Conservation (phyloP, 2,329 filamentous ascomycete species). For the Aureobasidium sp. region DNA sequence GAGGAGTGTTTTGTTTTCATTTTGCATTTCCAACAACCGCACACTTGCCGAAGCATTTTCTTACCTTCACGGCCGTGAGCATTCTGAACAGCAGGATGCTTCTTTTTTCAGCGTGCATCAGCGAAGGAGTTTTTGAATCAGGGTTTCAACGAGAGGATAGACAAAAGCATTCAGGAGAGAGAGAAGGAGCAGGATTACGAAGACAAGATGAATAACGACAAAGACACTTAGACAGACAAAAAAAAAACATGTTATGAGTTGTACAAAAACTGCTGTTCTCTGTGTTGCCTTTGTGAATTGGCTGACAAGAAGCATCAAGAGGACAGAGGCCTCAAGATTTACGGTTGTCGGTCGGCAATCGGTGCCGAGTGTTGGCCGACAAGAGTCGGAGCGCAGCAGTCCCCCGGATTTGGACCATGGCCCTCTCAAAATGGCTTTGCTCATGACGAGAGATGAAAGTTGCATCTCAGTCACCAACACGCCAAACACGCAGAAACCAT, state of each 20-base stretch:
- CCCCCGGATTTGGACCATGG: not conserved
- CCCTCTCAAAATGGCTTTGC: conserved; percentile 6
- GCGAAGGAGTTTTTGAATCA: not conserved
- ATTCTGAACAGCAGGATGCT: not conserved
- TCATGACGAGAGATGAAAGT: not conserved
- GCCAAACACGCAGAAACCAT: not conserved
- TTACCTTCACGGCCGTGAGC: not conserved
- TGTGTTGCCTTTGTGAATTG: not conserved
- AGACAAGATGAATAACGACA: not conserved
- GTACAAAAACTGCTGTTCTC: not conserved
- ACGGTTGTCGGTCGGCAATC: not conserved
- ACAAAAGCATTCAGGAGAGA: not conserved
- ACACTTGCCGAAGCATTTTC: not conserved
- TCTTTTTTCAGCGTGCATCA: not conserved
- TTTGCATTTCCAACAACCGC: not conserved
- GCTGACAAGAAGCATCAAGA: not conserved
- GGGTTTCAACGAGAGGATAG: not conserved
- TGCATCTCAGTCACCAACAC: not conserved
- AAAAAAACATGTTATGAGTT: not conserved
- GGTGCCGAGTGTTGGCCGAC: not conserved
- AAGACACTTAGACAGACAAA: conserved; percentile 3
- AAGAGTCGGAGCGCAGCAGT: not conserved
- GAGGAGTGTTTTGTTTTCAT: not conserved
- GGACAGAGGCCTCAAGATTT: too few species aligned
- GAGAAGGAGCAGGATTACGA: not conserved